phyloP scores from a whole-genome alignment of 306 rosid species.

The Vigna nakashimae region DNA sequence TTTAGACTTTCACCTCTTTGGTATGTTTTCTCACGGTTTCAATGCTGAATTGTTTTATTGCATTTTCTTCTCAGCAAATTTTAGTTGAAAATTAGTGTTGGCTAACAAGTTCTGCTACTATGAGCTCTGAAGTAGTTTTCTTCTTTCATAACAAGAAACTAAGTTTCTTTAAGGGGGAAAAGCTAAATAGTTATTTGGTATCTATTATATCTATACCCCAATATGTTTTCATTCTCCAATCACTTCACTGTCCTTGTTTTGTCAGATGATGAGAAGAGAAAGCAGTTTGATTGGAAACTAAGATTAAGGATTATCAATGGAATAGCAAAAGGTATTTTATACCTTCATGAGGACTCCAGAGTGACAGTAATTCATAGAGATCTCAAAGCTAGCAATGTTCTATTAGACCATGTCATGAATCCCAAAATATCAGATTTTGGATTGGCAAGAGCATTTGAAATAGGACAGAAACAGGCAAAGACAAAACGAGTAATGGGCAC shows the following conservation, averaged over 20 bases:
- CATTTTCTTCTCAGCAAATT: neutral
- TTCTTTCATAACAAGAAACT: neutral
- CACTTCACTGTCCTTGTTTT: neutral
- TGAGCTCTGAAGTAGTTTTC: neutral
- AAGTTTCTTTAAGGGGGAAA: too few species aligned
- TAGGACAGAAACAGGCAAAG: neutral
- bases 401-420: neutral
- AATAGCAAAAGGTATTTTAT: slow-evolving; percentile 4
- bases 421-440: slow-evolving; percentile 16
- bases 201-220: neutral
- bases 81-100: neutral
- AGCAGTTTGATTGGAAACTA: neutral
- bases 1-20: neutral
- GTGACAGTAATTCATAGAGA: neutral
- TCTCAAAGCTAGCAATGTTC: neutral
- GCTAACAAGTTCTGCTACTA: neutral
- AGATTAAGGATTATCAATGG: slow-evolving; percentile 4
- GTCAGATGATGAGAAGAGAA: neutral
- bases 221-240: neutral
- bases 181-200: neutral
- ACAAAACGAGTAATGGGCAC: slow-evolving; percentile 15
- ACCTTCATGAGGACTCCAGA: neutral
- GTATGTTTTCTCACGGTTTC: neutral
- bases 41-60: neutral
- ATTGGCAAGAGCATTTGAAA: slow-evolving; percentile 2